Percentiles rank a stretch among this genome's conserved stretches.
phyloP scores from a whole-genome alignment of 441 rosid species.

The Aleurites moluccanus region DNA sequence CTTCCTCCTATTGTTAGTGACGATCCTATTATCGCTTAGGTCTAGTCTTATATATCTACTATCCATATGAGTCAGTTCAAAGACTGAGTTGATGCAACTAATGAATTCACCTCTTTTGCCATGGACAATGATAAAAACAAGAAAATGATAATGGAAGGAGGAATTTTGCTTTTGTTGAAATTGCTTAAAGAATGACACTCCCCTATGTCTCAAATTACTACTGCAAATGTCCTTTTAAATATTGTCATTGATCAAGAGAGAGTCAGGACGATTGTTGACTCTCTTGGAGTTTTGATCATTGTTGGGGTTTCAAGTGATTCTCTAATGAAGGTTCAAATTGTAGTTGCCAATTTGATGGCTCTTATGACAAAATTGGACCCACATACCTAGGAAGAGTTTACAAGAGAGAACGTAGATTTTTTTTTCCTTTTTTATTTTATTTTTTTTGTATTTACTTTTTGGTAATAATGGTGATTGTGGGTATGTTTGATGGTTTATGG shows the following conservation, averaged over 20 bases:
- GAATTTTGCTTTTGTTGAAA: conserved; percentile 48
- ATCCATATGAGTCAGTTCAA: conserved; percentile 48
- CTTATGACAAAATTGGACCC: too few relatives aligned
- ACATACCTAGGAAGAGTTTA: too few relatives aligned
- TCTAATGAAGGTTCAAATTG: too few relatives aligned
- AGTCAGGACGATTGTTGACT: too few relatives aligned
- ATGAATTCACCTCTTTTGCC: conserved; percentile 51
- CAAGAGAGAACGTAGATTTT: too few relatives aligned
- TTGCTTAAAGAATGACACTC: conserved; percentile 49
- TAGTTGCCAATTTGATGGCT: too few relatives aligned
- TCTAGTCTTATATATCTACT: conserved; percentile 49
- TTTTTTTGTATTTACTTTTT: too few relatives aligned
- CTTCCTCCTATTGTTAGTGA: conserved; percentile 64
- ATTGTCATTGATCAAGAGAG: conserved; percentile 37
- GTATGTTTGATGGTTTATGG: too few relatives aligned
- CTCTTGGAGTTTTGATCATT: too few relatives aligned
- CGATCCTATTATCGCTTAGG: conserved; percentile 67
- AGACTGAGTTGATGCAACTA: conserved; percentile 49
- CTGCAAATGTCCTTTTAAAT: conserved; percentile 39
- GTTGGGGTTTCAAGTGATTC: too few relatives aligned
- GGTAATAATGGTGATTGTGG: too few relatives aligned
- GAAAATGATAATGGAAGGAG: conserved; percentile 59
- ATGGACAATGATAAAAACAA: conserved; percentile 51
- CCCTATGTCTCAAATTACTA: conserved; percentile 51
- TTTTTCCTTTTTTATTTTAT: too few relatives aligned